Percentiles rank a stretch among this genome's conserved stretches.
Evolutionary conservation across 345 rosid species (phyloP).

Genomic region (Populus ilicifolia): DNA sequence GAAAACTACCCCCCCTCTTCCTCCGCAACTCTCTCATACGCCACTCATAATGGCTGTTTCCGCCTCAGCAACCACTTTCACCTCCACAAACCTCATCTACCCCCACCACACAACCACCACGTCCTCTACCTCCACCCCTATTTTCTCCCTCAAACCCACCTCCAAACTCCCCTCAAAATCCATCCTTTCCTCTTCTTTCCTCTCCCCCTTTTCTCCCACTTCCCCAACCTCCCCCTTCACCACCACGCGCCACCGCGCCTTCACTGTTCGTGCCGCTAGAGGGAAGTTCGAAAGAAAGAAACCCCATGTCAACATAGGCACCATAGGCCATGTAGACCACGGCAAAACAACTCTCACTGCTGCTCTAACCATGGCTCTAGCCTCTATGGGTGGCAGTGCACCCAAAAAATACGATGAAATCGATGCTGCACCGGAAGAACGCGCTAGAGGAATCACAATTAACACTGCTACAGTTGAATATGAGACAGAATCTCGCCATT

Average conservation of each 20-base stretch:
- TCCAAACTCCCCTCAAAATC: conserved; percentile 27
- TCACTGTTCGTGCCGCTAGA: conserved; percentile 75
- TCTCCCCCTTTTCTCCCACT: conserved; percentile 43
- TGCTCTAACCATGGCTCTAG: conserved; percentile 89
- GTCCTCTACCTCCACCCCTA: conserved; percentile 32
- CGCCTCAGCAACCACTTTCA: conserved; percentile 40
- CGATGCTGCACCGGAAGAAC: conserved; percentile 91
- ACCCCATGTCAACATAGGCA: conserved; percentile 86
- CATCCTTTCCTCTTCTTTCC: conserved; percentile 61
- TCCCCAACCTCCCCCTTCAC: conserved; percentile 9
- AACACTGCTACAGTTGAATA: conserved; percentile 92
- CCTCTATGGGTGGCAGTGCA: conserved; percentile 58
- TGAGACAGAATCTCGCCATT: conserved; percentile 83
- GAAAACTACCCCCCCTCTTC: not conserved
- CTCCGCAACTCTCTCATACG: not conserved
- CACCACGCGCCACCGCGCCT: conserved; percentile 33
- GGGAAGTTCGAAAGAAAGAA: conserved; percentile 95
- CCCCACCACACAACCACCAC: conserved; percentile 30
- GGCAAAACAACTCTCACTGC: conserved; percentile 91
- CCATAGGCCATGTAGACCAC: conserved; percentile 95
- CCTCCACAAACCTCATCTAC: conserved; percentile 42
- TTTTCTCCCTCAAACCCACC: conserved; percentile 24
- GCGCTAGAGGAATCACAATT: conserved; percentile 89
- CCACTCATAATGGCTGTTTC: conserved; percentile 52
- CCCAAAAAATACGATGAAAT: conserved; percentile 88